Evolutionary conservation across 352 stramenopile species (phyloP).

Genomic region (Elongisporangium prolatum): DNA sequence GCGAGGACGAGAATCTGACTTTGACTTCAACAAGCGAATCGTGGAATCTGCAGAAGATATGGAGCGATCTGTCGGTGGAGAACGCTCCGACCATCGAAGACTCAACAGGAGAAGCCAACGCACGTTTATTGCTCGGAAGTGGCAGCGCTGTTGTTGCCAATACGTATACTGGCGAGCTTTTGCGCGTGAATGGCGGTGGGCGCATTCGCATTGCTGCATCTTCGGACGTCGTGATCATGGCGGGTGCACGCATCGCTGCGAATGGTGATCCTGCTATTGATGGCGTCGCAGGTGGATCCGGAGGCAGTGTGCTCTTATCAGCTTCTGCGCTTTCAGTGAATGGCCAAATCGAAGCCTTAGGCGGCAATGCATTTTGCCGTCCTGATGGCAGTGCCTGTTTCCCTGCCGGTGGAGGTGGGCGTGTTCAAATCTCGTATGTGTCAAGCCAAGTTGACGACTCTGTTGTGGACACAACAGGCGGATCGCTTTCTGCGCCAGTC

Average conservation of each 20-base stretch:
- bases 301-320: conserved; percentile 47
- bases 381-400: conserved; percentile 26
- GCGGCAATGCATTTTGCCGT: conserved; percentile 45
- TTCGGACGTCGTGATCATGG: conserved; percentile 67
- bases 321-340: conserved; percentile 43
- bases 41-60: neutral
- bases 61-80: neutral
- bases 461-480: conserved; percentile 52
- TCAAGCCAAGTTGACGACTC: conserved; percentile 58
- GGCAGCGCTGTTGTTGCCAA: conserved; percentile 20
- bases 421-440: conserved; percentile 62
- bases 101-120: conserved; percentile 1
- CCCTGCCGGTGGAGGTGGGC: conserved; percentile 54
- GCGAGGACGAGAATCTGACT: neutral
- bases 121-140: conserved; percentile 45
- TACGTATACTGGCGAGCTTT: neutral
- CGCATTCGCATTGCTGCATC: conserved; percentile 62
- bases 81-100: conserved; percentile 20
- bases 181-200: conserved; percentile 33
- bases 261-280: conserved; percentile 39
- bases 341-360: conserved; percentile 37
- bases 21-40: neutral
- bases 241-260: conserved; percentile 34
- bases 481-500: conserved; percentile 18
- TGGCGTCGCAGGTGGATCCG: conserved; percentile 40